Base-by-base conservation (phyloP, 1,139 yeast genomes). In the Hyphopichia fennica region DNA sequence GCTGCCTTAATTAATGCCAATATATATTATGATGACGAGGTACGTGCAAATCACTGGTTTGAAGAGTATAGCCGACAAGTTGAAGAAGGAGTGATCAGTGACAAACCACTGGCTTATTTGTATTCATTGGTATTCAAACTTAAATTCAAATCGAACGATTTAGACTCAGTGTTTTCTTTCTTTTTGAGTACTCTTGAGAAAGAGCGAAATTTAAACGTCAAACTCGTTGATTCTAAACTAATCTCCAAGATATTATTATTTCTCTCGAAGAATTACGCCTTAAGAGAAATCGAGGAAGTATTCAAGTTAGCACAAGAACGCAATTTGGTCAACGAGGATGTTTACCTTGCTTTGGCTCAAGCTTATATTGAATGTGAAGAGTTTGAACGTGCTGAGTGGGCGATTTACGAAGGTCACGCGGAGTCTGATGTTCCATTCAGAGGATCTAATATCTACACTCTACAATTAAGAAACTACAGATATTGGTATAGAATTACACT, bases 1-100 rank as follows among this genome's bases (percentile, higher is more conserved):
- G 67, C 69, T 23, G 70, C 83, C 0, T 53, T 86, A 33, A 72
- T 87, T 46, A 63, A 66, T 34, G 66, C 78, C 4, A 63, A 77
- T 41, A 62, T 79, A 14, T 66, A 67, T 33, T 56, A 68, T 8
- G 76, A 79, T 19, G 75, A 84, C 39, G 57, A 69, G 22, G 60
- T 63, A 0, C 75, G 71, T 17, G 84, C 75, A 1, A 45, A 43
- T 11, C 34, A 45, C 2, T 45, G 58, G 35, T 62, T 65, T 37
- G 50, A 54, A 1, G 42, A 46, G 8, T 64, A 55, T 42, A 35
- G 57, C 38, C 41, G 45, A 6, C 48, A 45, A 13, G 48, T 50
- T n/a, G 36, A 43, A 10, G 33, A 38, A 2, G 46, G 48, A 4
- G n/a, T n/a, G 11, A 44, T 58, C 55, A 62, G 14, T 54, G 61